Conservation (phyloP, 1,284 basidiomycete species). For the Tylopilus sp. region DNA sequence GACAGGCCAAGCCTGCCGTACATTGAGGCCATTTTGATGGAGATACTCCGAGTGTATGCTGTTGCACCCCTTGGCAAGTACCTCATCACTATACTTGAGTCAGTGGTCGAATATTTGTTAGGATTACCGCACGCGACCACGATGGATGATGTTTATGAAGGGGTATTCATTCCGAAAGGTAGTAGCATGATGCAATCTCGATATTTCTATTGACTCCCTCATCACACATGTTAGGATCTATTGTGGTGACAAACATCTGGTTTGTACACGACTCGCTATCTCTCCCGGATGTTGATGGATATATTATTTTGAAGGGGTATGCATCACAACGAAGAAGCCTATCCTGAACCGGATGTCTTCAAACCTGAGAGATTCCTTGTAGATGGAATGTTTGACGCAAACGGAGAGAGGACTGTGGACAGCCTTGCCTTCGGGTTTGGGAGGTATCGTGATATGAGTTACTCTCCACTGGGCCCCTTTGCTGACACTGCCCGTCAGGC, state of each 20-base stretch:
- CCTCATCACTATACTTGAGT: slow-evolving; percentile 4
- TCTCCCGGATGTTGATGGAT: too few relatives aligned
- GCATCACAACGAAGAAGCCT: slow-evolving; percentile 25
- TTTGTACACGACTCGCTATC: background rate
- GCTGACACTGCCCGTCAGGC: too few relatives aligned
- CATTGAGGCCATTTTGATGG: slow-evolving; percentile 44
- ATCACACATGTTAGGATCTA: too few relatives aligned
- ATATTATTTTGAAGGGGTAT: slow-evolving; percentile 25
- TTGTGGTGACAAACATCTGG: slow-evolving; percentile 35
- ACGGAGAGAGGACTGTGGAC: slow-evolving; percentile 46
- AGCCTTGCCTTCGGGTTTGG: slow-evolving; percentile 54
- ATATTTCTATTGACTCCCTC: too few relatives aligned
- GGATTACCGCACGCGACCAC: slow-evolving; percentile 52
- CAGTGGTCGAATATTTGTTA: slow-evolving; percentile 26
- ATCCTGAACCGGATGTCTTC: slow-evolving; percentile 27
- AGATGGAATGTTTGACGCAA: too few relatives aligned
- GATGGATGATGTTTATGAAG: slow-evolving; percentile 51
- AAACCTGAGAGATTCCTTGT: slow-evolving; percentile 36
- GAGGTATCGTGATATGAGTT: slow-evolving; percentile 32
- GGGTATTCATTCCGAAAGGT: slow-evolving; percentile 31
- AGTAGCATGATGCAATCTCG: too few relatives aligned
- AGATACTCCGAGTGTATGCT: slow-evolving; percentile 66
- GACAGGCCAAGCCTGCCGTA: slow-evolving; percentile 41
- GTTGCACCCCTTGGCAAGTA: slow-evolving; percentile 56
- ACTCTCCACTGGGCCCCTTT: background rate